These are phyloP conservation scores for Coniochaeta sp. DNA, from an alignment of 2,329 filamentous ascomycete genomes.

Conservation along the genomic window DNA sequence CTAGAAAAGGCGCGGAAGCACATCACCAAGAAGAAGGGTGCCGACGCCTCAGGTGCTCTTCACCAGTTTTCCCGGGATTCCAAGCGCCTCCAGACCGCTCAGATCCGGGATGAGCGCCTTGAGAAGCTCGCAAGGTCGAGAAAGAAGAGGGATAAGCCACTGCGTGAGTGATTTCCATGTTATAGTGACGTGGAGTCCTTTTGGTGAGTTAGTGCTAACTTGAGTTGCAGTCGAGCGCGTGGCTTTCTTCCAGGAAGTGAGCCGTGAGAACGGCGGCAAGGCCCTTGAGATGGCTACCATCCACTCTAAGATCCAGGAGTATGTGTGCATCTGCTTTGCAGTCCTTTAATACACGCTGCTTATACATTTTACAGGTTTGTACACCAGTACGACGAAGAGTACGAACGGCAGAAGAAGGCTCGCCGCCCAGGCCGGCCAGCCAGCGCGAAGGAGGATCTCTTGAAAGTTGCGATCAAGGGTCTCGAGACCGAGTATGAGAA, in stretches of 20 bases:
- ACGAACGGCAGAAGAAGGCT: conserved; percentile 55
- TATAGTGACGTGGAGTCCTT: too few species aligned
- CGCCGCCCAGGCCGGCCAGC: conserved; percentile 74
- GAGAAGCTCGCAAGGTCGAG: conserved; percentile 62
- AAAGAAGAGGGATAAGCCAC: conserved; percentile 65
- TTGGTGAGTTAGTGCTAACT: not conserved
- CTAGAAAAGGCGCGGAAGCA: conserved; percentile 82
- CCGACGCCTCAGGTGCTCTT: conserved; percentile 58
- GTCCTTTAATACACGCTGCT: not conserved
- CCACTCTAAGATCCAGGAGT: conserved; percentile 56
- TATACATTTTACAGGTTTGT: conserved; percentile 43
- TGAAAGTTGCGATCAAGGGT: conserved; percentile 61
- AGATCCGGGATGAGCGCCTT: conserved; percentile 74
- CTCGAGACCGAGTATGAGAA: conserved; percentile 75
- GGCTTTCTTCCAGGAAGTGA: conserved; percentile 62
- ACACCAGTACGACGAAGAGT: conserved; percentile 64
- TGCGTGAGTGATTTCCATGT: conserved; percentile 44
- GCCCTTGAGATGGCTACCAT: conserved; percentile 48
- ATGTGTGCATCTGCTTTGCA: conserved; percentile 15
- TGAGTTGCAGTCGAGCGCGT: conserved; percentile 52
- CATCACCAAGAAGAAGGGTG: conserved; percentile 79
- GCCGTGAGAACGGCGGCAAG: conserved; percentile 41
- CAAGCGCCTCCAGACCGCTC: conserved; percentile 69
- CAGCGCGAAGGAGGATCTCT: conserved; percentile 66
- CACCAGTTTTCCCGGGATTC: conserved; percentile 89